phyloP scores from a whole-genome alignment of 2,329 filamentous ascomycete genomes.

The Stagonosporopsis cucurbitacearum region DNA sequence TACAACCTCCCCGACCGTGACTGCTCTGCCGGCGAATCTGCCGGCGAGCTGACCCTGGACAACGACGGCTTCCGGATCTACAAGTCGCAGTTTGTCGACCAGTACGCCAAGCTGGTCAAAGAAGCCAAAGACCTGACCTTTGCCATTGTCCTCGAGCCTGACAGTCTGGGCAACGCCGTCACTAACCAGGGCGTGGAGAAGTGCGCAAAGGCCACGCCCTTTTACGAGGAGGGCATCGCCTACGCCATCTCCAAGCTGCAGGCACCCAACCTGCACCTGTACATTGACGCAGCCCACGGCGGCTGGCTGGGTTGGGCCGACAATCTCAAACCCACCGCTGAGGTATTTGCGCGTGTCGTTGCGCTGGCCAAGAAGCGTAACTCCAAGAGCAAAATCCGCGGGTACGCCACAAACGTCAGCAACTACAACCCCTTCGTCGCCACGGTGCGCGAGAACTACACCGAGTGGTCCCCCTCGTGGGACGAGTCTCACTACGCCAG shows the following conservation, averaged over 20 bases:
- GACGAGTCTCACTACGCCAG: conserved; percentile 38
- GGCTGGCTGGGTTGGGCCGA: conserved; percentile 42
- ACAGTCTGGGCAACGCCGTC: conserved; percentile 37
- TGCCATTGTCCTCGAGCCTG: conserved; percentile 39
- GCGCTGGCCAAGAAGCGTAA: conserved; percentile 32
- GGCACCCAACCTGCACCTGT: conserved; percentile 36
- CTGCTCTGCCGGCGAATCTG: conserved; percentile 77
- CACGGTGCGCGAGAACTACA: conserved; percentile 35
- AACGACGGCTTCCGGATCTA: conserved; percentile 34
- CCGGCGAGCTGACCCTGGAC: conserved; percentile 79
- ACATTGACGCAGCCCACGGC: conserved; percentile 40
- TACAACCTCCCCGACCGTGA: conserved; percentile 95
- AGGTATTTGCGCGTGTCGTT: conserved; percentile 35
- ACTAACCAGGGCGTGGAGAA: conserved; percentile 35
- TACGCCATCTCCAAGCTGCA: conserved; percentile 40
- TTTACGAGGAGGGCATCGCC: conserved; percentile 40
- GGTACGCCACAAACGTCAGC: conserved; percentile 36
- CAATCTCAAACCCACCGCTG: conserved; percentile 35
- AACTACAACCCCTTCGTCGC: conserved; percentile 40
- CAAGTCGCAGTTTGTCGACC: conserved; percentile 40
- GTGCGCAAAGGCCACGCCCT: conserved; percentile 31
- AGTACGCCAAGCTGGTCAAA: conserved; percentile 33
- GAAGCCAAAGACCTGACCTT: conserved; percentile 37
- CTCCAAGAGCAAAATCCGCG: conserved; percentile 32
- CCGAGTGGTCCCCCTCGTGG: conserved; percentile 31